These are phyloP conservation scores for Pisolithus orientalis DNA, from an alignment of 768 basidiomycete species.

Conservation along the genomic window DNA sequence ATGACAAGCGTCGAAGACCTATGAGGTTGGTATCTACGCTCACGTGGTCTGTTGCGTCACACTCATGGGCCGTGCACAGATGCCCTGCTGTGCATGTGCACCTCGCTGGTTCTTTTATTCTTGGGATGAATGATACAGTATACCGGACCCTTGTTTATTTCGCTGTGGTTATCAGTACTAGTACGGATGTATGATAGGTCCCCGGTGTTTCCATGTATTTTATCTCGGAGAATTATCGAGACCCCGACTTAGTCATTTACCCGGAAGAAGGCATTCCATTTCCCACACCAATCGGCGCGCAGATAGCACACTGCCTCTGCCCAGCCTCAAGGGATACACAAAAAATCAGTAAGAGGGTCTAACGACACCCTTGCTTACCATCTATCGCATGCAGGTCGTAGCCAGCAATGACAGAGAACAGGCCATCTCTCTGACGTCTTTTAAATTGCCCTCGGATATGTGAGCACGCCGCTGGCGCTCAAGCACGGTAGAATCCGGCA, in stretches of 20 bases:
- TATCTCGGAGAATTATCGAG: neutral
- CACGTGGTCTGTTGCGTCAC: too few relatives aligned
- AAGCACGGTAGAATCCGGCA: constrained; percentile 27
- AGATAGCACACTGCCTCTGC: constrained; percentile 24
- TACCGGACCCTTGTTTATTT: neutral
- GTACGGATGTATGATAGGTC: neutral
- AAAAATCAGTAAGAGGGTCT: neutral
- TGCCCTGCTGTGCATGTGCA: neutral
- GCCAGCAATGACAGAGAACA: constrained; percentile 1
- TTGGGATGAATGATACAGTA: neutral
- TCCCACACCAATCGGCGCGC: constrained; percentile 18
- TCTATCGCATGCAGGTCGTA: constrained; percentile 9
- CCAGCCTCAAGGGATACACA: constrained; percentile 2
- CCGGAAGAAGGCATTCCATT: neutral
- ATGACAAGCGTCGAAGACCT: constrained; percentile 41
- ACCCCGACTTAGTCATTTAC: neutral
- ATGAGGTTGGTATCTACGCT: constrained; percentile 9
- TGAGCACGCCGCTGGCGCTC: constrained; percentile 14
- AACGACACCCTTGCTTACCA: neutral
- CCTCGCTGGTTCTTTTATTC: neutral
- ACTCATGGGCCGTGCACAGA: too few relatives aligned
- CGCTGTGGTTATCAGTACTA: neutral
- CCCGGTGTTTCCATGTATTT: neutral
- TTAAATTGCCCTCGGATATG: constrained; percentile 3
- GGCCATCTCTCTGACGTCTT: constrained; percentile 1